These are phyloP conservation scores for Rutstroemia sydowiana DNA, from an alignment of 2,329 filamentous ascomycete species.

Conservation along the genomic window DNA sequence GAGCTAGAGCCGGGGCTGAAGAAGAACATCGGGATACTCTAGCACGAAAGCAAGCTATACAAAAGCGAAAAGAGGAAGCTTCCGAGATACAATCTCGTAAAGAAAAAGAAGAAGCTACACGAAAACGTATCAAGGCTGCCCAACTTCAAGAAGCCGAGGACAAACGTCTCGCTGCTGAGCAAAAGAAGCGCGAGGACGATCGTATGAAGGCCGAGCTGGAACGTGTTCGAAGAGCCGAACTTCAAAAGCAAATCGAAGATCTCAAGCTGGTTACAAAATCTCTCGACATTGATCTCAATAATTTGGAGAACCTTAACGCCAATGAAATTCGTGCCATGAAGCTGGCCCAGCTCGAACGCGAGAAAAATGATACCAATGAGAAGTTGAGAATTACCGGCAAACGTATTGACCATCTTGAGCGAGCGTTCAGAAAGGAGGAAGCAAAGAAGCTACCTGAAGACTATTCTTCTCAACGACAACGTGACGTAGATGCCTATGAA, in stretches of 20 bases:
- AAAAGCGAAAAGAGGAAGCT: conserved; percentile 96
- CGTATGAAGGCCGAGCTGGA: conserved; percentile 81
- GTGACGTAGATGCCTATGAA: conserved; percentile 75
- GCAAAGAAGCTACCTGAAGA: conserved; percentile 83
- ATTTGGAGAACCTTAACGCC: conserved; percentile 81
- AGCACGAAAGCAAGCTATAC: conserved; percentile 80
- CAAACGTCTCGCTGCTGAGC: conserved; percentile 83
- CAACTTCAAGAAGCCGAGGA: conserved; percentile 86
- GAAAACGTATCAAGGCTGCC: conserved; percentile 79
- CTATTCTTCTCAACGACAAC: conserved; percentile 73
- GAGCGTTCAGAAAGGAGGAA: conserved; percentile 94
- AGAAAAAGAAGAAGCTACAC: conserved; percentile 86
- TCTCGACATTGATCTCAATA: conserved; percentile 66
- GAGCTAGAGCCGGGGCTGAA: conserved; percentile 81
- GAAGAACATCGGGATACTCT: conserved; percentile 83
- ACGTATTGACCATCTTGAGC: conserved; percentile 93
- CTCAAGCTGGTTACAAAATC: conserved; percentile 81
- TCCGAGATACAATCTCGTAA: conserved; percentile 79
- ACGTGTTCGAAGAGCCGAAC: conserved; percentile 83
- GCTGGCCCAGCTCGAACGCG: conserved; percentile 89
- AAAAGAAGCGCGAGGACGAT: conserved; percentile 81
- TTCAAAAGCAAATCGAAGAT: conserved; percentile 87
- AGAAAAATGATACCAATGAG: conserved; percentile 94
- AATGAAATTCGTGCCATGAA: conserved; percentile 90
- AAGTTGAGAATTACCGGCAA: conserved; percentile 87